Percentiles rank a stretch among this genome's conserved stretches.
phyloP scores from a whole-genome alignment of 352 stramenopile species.

The Globisporangium acanthophoron region DNA sequence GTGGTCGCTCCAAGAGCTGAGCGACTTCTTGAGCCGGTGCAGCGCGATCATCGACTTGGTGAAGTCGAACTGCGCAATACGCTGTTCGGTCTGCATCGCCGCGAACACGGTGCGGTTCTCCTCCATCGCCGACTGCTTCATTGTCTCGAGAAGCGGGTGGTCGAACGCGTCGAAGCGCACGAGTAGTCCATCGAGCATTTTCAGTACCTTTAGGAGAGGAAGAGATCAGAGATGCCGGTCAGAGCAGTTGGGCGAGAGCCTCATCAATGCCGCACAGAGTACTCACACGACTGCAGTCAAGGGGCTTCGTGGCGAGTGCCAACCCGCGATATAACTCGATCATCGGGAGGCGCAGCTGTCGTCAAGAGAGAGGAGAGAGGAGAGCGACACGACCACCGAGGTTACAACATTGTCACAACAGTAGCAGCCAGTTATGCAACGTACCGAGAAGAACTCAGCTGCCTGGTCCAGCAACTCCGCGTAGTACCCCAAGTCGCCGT shows the following conservation, averaged over 20 bases:
- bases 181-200: conserved; percentile 39
- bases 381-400: background rate
- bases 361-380: background rate
- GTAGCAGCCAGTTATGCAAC: conserved; percentile 5
- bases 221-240: conserved; percentile 1
- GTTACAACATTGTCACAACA: background rate
- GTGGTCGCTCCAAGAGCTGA: conserved; percentile 73
- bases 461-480: conserved; percentile 65
- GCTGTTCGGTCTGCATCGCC: conserved; percentile 61
- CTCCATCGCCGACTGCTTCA: conserved; percentile 67
- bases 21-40: conserved; percentile 58
- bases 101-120: conserved; percentile 64
- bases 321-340: conserved; percentile 63
- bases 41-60: conserved; percentile 69
- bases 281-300: conserved; percentile 52
- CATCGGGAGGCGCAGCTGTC: conserved; percentile 64
- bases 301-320: conserved; percentile 37
- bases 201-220: conserved; percentile 37
- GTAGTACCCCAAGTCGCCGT: conserved; percentile 71
- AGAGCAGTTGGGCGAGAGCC: background rate
- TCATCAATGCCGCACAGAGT: background rate
- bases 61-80: conserved; percentile 70
- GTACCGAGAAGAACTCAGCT: conserved; percentile 71
- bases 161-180: conserved; percentile 55
- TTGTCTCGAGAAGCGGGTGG: conserved; percentile 58